Base-by-base conservation (phyloP, 1,139 yeast species). In the Wickerhamomyces sp. region DNA sequence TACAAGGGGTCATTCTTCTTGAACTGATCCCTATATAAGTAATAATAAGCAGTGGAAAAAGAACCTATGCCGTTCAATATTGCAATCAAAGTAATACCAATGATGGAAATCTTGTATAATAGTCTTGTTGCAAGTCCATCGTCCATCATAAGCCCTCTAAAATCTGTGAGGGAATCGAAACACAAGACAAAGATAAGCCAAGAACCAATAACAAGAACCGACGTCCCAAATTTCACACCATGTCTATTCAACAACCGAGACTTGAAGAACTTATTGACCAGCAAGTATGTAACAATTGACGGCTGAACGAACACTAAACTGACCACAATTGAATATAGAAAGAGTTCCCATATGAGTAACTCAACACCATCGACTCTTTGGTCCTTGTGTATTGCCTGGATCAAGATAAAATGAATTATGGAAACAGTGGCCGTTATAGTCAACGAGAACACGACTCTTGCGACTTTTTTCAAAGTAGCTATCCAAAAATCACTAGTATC, bases 41-140 rank as follows among this genome's bases (percentile, higher is more conserved):
- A 49, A 64, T 69, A 65, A 44, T 75, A 76, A 1, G 85, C 81
- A 0, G 89, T 81, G n/a, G 90, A 74, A 14, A 81, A 78, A 10
- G 90, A 81, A 2, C 93, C 93, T 39, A 86, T 69, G 0, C 94
- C 95, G 3, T 90, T 81, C 36, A 87, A 65, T 1, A 78, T 61
- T 0, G 91, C 89, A 74, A 85, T 81, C 36, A 82, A 67, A 1
- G 88, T 79, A 27, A 86, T 81, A 1, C 95, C 95, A 14, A 81
- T 73, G 43, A 86, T 73, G 3, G 87, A 81, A 5, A 86, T 67
- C 50, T 84, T 78, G 43, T 84, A 56, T 0, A 54, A 37, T 13
- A 45, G 48, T 14, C 46, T 47, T 10, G 55, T 48, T 14, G 49
- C 27, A 26, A 51, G 34, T 2, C 47, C 30, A 27, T 41, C 54